A percentile compares a stretch with the other conserved stretches of the same genome.
Conservation (phyloP, 129 eudicot genomes). For the Deinandra increscens region DNA sequence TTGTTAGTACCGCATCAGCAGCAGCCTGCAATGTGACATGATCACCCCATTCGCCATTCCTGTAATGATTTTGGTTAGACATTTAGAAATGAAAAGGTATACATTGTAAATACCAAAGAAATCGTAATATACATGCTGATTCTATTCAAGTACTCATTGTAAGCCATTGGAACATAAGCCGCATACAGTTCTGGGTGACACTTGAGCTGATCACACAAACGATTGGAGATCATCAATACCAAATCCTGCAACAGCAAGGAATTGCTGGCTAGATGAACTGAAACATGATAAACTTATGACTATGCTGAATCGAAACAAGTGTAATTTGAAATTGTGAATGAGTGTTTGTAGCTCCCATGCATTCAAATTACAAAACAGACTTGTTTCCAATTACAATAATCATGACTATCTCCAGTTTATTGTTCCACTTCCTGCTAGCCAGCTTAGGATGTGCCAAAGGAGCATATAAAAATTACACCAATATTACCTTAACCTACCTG, state of each 20-base stretch:
- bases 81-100: neutral
- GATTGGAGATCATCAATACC: slow-evolving; percentile 3
- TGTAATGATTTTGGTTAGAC: slow-evolving; percentile 30
- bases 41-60: slow-evolving; percentile 89
- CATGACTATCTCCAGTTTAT: neutral
- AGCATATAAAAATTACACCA: slow-evolving; percentile 2
- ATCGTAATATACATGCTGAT: slow-evolving; percentile 53
- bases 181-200: slow-evolving; percentile 56
- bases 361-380: neutral
- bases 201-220: slow-evolving; percentile 56
- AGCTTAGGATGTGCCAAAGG: neutral
- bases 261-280: slow-evolving; percentile 9
- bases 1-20: slow-evolving; percentile 62
- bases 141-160: slow-evolving; percentile 59
- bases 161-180: slow-evolving; percentile 82
- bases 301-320: neutral
- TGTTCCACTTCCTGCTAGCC: slow-evolving; percentile 12
- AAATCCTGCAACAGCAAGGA: neutral
- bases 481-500: slow-evolving; percentile 46
- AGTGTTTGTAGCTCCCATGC: neutral
- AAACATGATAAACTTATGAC: neutral
- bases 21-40: slow-evolving; percentile 87
- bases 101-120: neutral
- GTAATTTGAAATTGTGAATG: neutral
- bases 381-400: slow-evolving; percentile 3